Conservation (phyloP, 2,329 filamentous ascomycete genomes). For the Hypoxylon sp. region DNA sequence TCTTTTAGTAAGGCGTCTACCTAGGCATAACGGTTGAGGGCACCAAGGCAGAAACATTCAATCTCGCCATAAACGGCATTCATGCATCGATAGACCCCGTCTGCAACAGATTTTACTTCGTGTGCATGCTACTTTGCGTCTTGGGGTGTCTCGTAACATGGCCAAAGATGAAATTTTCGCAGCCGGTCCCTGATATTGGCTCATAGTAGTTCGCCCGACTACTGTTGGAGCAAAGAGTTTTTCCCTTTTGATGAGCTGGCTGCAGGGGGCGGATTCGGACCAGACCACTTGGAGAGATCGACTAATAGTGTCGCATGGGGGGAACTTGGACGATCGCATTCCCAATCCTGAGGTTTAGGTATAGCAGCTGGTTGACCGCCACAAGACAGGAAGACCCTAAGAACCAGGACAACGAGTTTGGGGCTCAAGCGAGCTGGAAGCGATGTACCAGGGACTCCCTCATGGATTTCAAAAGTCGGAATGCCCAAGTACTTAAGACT, state of each 20-base stretch:
- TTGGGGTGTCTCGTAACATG: conserved; percentile 22
- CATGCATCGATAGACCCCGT: conserved; percentile 17
- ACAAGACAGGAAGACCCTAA: conserved; percentile 15
- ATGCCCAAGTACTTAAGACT: conserved; percentile 23
- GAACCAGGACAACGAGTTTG: conserved; percentile 37
- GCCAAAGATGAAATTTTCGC: conserved; percentile 23
- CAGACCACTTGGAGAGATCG: conserved; percentile 29
- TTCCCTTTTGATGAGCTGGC: conserved; percentile 34
- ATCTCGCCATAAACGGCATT: conserved; percentile 11
- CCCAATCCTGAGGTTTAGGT: conserved; percentile 24
- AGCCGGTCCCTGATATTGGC: conserved; percentile 27
- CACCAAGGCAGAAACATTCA: conserved; percentile 37
- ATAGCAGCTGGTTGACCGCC: conserved; percentile 41
- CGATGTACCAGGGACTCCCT: conserved; percentile 34
- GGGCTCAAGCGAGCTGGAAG: conserved; percentile 31
- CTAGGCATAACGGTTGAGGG: conserved; percentile 26
- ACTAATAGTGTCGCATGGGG: conserved; percentile 31
- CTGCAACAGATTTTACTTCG: conserved; percentile 9
- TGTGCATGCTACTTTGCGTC: conserved; percentile 22
- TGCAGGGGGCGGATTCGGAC: conserved; percentile 30
- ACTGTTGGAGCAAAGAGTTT: conserved; percentile 23
- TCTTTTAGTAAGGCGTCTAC: conserved; percentile 33
- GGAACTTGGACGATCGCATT: conserved; percentile 30
- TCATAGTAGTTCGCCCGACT: conserved; percentile 38
- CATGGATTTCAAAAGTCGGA: conserved; percentile 29